These are phyloP conservation scores for Ogataea methylovora DNA, from an alignment of 805 yeast species.

Conservation along the genomic window DNA sequence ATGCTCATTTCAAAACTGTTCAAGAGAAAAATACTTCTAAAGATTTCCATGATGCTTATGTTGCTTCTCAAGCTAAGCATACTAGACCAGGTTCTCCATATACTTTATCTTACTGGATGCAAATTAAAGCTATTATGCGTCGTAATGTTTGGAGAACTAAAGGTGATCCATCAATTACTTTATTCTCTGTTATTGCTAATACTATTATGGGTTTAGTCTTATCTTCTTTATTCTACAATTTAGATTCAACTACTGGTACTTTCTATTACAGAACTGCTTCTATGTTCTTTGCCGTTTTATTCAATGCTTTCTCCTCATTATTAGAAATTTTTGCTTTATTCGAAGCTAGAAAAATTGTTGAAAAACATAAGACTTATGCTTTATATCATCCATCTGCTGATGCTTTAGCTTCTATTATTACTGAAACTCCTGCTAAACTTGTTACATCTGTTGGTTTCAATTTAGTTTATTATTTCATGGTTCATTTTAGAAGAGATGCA, in stretches of 20 bases:
- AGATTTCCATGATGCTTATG: conserved; percentile 18
- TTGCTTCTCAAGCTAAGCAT: conserved; percentile 40
- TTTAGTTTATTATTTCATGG: conserved; percentile 44
- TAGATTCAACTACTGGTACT: conserved; percentile 32
- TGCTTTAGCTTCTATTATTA: conserved; percentile 53
- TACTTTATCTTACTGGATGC: conserved; percentile 44
- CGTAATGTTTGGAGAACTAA: conserved; percentile 43
- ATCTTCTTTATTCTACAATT: conserved; percentile 52
- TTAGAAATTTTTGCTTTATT: conserved; percentile 49
- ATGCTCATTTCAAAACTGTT: conserved; percentile 15
- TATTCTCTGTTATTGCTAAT: conserved; percentile 36
- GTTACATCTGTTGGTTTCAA: conserved; percentile 38
- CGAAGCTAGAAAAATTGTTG: conserved; percentile 50
- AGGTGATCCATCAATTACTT: conserved; percentile 42
- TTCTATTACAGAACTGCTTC: conserved; percentile 55
- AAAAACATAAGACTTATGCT: conserved; percentile 50
- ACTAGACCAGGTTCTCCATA: conserved; percentile 43
- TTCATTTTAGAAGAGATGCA: conserved; percentile 41
- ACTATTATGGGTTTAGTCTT: conserved; percentile 46
- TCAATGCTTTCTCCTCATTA: conserved; percentile 54
- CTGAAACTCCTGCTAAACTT: conserved; percentile 49
- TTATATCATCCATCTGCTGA: conserved; percentile 53
- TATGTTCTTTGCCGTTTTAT: conserved; percentile 59
- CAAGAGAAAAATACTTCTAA: not conserved
- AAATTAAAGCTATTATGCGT: conserved; percentile 35